These are phyloP conservation scores for Exophiala phaeomuriformis DNA, from an alignment of 2,329 filamentous ascomycete genomes.

Conservation along the genomic window DNA sequence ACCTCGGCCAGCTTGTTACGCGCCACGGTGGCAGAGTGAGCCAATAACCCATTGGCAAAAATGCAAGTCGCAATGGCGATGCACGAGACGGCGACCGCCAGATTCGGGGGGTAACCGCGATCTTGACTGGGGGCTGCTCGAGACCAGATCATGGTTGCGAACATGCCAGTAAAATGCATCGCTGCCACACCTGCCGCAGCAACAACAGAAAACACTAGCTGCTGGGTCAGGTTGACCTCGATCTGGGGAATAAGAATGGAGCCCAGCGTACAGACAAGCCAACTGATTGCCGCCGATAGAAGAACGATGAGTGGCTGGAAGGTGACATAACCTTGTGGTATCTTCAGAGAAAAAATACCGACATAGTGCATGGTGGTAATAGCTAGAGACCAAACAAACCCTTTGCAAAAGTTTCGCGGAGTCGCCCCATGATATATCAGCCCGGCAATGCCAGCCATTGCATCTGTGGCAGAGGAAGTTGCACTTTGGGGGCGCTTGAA, in stretches of 20 bases:
- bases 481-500: constrained; percentile 6
- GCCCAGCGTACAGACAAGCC: constrained; percentile 31
- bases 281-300: constrained; percentile 31
- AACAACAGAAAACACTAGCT: constrained; percentile 31
- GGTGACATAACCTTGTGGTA: constrained; percentile 29
- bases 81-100: constrained; percentile 30
- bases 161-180: constrained; percentile 34
- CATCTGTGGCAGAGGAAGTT: constrained; percentile 9
- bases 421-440: constrained; percentile 28
- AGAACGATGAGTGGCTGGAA: constrained; percentile 28
- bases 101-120: constrained; percentile 30
- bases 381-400: constrained; percentile 32
- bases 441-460: constrained; percentile 9
- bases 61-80: constrained; percentile 34
- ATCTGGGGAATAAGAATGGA: constrained; percentile 32
- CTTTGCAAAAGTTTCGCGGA: constrained; percentile 27
- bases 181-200: constrained; percentile 32
- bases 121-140: constrained; percentile 22
- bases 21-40: constrained; percentile 33
- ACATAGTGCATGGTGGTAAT: constrained; percentile 33
- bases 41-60: constrained; percentile 32
- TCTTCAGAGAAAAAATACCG: constrained; percentile 30
- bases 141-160: constrained; percentile 31
- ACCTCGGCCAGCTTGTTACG: constrained; percentile 34
- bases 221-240: constrained; percentile 31